phyloP scores from a whole-genome alignment of 208 protist species.

The Zelonia costaricensis region DNA sequence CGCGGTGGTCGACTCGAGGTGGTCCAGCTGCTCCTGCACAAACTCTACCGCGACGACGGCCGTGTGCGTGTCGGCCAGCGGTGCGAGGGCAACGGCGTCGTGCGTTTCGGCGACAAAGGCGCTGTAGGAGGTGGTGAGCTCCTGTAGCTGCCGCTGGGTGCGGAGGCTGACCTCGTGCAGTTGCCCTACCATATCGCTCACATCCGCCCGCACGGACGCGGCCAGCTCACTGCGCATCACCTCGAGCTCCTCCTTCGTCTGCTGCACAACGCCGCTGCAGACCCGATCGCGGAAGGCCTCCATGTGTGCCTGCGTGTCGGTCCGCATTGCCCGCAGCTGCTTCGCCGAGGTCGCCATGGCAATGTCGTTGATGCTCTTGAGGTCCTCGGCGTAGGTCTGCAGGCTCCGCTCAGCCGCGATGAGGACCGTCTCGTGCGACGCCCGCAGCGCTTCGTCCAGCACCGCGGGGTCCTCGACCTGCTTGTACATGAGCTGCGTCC shows the following conservation, averaged over 20 bases:
- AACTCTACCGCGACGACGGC: conserved; percentile 28
- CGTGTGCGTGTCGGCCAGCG: conserved; percentile 32
- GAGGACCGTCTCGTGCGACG: conserved; percentile 49
- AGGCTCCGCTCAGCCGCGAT: conserved; percentile 60
- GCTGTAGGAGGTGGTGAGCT: conserved; percentile 38
- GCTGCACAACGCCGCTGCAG: conserved; percentile 34
- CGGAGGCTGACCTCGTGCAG: conserved; percentile 41
- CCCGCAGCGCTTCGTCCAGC: conserved; percentile 35
- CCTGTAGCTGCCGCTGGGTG: conserved; percentile 34
- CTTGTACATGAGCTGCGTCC: conserved; percentile 18
- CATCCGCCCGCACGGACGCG: conserved; percentile 33
- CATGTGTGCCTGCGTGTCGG: conserved; percentile 46
- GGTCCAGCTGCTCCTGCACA: conserved; percentile 31
- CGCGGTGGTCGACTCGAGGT: conserved; percentile 32
- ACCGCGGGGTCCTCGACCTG: conserved; percentile 29
- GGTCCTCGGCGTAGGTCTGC: conserved; percentile 55
- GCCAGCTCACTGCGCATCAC: conserved; percentile 44
- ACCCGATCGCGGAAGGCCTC: conserved; percentile 47
- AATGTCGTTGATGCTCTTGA: conserved; percentile 63
- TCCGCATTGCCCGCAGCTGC: conserved; percentile 51
- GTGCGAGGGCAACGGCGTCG: conserved; percentile 21
- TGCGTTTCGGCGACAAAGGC: conserved; percentile 44
- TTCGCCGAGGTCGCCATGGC: conserved; percentile 63
- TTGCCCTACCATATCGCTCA: conserved; percentile 37
- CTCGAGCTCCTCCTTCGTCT: conserved; percentile 54